Percentiles rank a stretch among this genome's conserved stretches.
Conservation (phyloP, 139 green algal species). For the Coelastrella sp. region DNA sequence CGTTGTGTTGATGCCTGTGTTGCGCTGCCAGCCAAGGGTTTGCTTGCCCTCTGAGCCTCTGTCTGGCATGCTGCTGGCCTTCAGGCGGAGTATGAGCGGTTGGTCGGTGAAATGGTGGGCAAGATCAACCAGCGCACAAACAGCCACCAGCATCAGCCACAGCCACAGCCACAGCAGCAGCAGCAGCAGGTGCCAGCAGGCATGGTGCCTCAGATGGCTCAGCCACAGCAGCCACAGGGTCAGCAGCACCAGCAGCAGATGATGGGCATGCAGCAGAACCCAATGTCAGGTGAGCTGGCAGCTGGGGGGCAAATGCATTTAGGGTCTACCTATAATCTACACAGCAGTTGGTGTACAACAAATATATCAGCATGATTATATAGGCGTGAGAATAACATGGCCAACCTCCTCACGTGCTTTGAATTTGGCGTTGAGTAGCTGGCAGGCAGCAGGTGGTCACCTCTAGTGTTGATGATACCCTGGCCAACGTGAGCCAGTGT, state of each 20-base stretch:
- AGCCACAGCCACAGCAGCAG: too few species aligned
- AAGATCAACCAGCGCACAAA: background rate
- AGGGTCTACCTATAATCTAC: too few species aligned
- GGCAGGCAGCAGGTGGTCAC: too few species aligned
- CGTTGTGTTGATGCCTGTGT: background rate
- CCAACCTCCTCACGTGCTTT: too few species aligned
- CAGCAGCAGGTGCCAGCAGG: conserved; percentile 7
- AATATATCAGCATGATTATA: too few species aligned
- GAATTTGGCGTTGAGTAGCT: too few species aligned
- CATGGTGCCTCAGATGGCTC: background rate
- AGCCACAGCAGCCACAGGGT: conserved; percentile 7
- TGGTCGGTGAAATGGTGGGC: background rate
- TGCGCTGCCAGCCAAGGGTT: background rate
- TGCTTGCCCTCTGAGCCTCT: background rate
- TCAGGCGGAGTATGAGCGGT: conserved; percentile 29
- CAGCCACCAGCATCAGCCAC: too few species aligned
- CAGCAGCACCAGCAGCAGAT: conserved; percentile 9
- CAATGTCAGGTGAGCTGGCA: background rate
- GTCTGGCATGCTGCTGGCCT: background rate
- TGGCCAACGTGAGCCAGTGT: too few species aligned
- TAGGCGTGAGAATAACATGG: too few species aligned
- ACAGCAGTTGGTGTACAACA: too few species aligned
- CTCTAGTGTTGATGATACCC: too few species aligned
- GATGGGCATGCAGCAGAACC: conserved; percentile 21
- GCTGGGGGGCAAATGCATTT: too few species aligned